Evolutionary conservation across 305 asterid genomes (phyloP).

Genomic region (Lippia alba): DNA sequence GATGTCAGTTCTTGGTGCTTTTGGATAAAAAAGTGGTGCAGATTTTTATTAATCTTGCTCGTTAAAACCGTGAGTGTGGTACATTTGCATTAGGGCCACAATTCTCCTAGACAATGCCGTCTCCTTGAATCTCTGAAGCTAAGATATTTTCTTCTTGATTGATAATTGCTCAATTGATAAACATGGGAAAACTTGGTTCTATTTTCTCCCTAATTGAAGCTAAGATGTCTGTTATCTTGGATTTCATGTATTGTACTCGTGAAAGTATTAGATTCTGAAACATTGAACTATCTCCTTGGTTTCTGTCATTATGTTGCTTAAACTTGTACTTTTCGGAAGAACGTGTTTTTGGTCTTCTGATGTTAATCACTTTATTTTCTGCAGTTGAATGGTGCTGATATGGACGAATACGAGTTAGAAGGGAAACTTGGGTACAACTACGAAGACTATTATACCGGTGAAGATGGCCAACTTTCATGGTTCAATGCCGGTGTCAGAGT

Average conservation of each 20-base stretch:
- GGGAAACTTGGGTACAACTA: constrained; percentile 56
- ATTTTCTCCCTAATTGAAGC: constrained; percentile 16
- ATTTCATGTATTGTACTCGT: neutral
- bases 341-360: neutral
- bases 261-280: neutral
- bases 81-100: too few species aligned
- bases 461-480: constrained; percentile 81
- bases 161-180: neutral
- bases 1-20: too few species aligned
- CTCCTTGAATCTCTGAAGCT: constrained; percentile 4
- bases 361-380: constrained; percentile 21
- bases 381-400: constrained; percentile 58
- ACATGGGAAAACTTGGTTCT: constrained; percentile 12
- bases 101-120: too few species aligned
- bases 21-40: too few species aligned
- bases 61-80: too few species aligned
- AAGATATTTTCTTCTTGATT: neutral
- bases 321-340: neutral
- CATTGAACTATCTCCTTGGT: neutral
- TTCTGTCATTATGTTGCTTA: too few species aligned
- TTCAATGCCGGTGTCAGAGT: constrained; percentile 91
- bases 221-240: neutral
- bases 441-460: constrained; percentile 76
- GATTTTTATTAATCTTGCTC: too few species aligned
- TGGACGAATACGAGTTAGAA: constrained; percentile 62